These are phyloP conservation scores for Boletus insuetus DNA, from an alignment of 768 basidiomycete species.

Conservation along the genomic window DNA sequence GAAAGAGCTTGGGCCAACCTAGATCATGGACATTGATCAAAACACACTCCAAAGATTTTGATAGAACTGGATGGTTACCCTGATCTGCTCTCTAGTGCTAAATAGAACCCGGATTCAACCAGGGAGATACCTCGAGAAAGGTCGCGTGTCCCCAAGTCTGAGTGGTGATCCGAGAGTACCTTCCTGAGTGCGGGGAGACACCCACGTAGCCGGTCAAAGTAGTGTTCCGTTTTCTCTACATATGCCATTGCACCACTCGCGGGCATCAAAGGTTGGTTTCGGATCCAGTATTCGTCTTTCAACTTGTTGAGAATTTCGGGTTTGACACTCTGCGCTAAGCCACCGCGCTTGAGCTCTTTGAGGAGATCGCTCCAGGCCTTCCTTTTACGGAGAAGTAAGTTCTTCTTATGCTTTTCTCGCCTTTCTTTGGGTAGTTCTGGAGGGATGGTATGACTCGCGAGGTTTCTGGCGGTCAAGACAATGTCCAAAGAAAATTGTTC, in stretches of 20 bases:
- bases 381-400: slow-evolving; percentile 75
- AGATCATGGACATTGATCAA: background rate
- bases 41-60: background rate
- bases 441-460: slow-evolving; percentile 49
- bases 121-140: slow-evolving; percentile 74
- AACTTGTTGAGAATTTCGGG: slow-evolving; percentile 63
- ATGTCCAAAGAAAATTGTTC: slow-evolving; percentile 62
- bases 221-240: slow-evolving; percentile 51
- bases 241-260: slow-evolving; percentile 19
- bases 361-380: slow-evolving; percentile 90
- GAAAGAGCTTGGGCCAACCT: slow-evolving; percentile 22
- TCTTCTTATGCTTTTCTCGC: slow-evolving; percentile 65
- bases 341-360: slow-evolving; percentile 80
- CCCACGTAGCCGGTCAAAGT: slow-evolving; percentile 62
- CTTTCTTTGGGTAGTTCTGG: slow-evolving; percentile 43
- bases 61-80: slow-evolving; percentile 47
- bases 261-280: slow-evolving; percentile 54
- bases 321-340: slow-evolving; percentile 70
- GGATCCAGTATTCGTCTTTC: slow-evolving; percentile 56
- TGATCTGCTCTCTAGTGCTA: slow-evolving; percentile 60
- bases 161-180: slow-evolving; percentile 66
- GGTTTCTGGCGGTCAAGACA: slow-evolving; percentile 55
- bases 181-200: slow-evolving; percentile 65
- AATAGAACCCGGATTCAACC: slow-evolving; percentile 73
- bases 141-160: slow-evolving; percentile 84